Percentiles rank a stretch among this genome's conserved stretches.
phyloP scores from a whole-genome alignment of 2,329 filamentous ascomycete genomes.

The Paecilomyces formosus region DNA sequence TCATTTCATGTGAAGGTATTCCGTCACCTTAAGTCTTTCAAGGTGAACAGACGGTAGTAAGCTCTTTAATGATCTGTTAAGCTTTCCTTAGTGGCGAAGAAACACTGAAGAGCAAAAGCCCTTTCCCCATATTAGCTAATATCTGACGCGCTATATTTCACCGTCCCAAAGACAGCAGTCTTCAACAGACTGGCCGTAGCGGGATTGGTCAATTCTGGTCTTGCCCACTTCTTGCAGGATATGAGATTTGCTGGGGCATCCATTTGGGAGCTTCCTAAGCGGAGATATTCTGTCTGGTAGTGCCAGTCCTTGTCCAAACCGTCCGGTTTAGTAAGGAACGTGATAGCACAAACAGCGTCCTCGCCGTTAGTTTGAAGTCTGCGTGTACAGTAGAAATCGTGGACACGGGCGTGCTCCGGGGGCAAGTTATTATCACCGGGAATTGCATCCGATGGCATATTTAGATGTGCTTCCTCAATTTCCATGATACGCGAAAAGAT shows the following conservation, averaged over 20 bases:
- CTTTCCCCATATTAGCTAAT: neutral
- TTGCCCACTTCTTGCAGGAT: neutral
- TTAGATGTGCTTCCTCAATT: conserved; percentile 8
- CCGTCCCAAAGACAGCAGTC: neutral
- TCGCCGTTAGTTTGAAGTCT: neutral
- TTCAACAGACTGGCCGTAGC: neutral
- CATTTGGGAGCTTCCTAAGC: neutral
- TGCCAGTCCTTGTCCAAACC: neutral
- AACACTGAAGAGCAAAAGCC: neutral
- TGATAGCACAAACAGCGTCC: neutral
- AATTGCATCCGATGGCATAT: neutral
- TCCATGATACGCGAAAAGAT: conserved; percentile 11
- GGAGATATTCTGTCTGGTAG: neutral
- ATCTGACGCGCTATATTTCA: neutral
- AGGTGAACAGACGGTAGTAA: no score
- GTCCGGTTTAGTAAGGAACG: neutral
- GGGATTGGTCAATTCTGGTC: neutral
- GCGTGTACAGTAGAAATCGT: conserved; percentile 6
- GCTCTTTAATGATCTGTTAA: no score
- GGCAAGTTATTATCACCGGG: conserved; percentile 1
- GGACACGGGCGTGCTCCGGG: conserved; percentile 8
- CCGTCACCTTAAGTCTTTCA: no score
- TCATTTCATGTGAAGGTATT: no score
- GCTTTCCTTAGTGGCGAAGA: neutral
- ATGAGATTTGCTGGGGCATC: neutral